These are phyloP conservation scores for Syzygium aromaticum DNA, from an alignment of 345 rosid genomes.

Conservation along the genomic window DNA sequence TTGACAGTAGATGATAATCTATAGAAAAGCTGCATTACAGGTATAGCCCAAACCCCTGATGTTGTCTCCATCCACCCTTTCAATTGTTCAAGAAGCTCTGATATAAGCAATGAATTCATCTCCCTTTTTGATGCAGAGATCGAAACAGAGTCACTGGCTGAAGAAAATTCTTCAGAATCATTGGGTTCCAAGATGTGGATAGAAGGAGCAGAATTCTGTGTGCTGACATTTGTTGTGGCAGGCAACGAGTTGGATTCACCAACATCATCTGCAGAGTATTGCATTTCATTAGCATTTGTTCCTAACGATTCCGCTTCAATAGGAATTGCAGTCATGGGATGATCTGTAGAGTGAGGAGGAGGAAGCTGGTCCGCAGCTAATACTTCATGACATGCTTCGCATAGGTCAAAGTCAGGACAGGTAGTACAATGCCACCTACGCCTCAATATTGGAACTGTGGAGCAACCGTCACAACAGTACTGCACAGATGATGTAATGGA, in stretches of 20 bases:
- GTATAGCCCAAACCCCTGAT: slow-evolving; percentile 80
- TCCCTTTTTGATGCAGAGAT: slow-evolving; percentile 95
- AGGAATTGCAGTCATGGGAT: slow-evolving; percentile 92
- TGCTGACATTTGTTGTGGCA: slow-evolving; percentile 28
- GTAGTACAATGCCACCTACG: slow-evolving; percentile 98
- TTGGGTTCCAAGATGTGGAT: slow-evolving; percentile 88
- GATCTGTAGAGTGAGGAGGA: slow-evolving; percentile 90
- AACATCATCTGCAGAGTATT: slow-evolving; percentile 64
- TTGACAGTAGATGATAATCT: slow-evolving; percentile 92
- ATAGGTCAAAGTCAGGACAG: slow-evolving; percentile 96
- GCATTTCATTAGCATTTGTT: slow-evolving; percentile 73
- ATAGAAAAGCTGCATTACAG: slow-evolving; percentile 93
- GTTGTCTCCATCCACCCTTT: slow-evolving; percentile 93
- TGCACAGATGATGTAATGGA: slow-evolving; percentile 92
- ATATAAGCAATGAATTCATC: slow-evolving; percentile 84
- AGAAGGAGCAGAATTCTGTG: slow-evolving; percentile 70
- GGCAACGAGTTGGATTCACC: slow-evolving; percentile 51
- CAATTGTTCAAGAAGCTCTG: slow-evolving; percentile 85
- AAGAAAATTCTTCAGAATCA: slow-evolving; percentile 75
- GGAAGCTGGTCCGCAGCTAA: slow-evolving; percentile 80
- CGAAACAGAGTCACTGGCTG: slow-evolving; percentile 64
- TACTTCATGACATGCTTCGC: slow-evolving; percentile 93
- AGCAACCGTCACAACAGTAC: slow-evolving; percentile 97
- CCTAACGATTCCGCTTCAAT: slow-evolving; percentile 89
- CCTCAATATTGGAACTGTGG: slow-evolving; percentile 91